Base-by-base conservation (phyloP, 495 filamentous ascomycete genomes). In the Oleoguttula mirabilis region DNA sequence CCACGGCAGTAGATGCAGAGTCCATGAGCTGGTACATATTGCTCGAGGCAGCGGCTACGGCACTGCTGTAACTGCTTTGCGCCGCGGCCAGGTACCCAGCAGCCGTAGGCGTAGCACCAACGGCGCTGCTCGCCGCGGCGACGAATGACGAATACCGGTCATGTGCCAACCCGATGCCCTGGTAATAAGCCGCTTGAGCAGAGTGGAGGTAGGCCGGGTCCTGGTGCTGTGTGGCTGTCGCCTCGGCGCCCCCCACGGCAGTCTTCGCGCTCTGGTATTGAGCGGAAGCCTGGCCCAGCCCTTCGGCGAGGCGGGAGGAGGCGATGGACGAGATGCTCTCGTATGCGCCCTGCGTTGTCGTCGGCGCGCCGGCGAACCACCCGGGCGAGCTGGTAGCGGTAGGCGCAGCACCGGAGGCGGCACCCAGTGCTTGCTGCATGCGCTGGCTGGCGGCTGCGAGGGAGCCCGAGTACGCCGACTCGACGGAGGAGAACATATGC, bases 121-220 rank as follows among this genome's bases (percentile, higher is more conserved):
- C 45, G 23, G 67, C 70, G 47, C 61, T 69, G 16, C 77, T 81
- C 17, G 80, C 82, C 7, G 79, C 75, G 10, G 66, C 67, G 5
- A 87, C 45, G 51, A 88, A 86, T 21, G 78, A 75, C 8, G 79
- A 75, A 51, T 85, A 88, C 15, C 75, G 73, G 32, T 77, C 82
- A 54, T 90, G 80, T 2, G 84, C 84, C 16, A 84, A 49, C 12
- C 84, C 84, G 39, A 88, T 49, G 8, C 75, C 80, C 41, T 84
- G 78, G 50, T 86, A 86, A 57, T 87, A 90, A 48, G 77, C 79
- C 39, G 75, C 66, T 47, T 73, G 76, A 21, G 79, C 77, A 41
- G 76, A 71, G 7, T 28, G 25, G 7, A 81, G 49, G 41, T 70
- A 70, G 27, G 66, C 66, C n/a, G 25, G 25, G 7, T 7, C n/a